Evolutionary conservation across 2,329 filamentous ascomycete species (phyloP).

Genomic region (Claviceps africana): DNA sequence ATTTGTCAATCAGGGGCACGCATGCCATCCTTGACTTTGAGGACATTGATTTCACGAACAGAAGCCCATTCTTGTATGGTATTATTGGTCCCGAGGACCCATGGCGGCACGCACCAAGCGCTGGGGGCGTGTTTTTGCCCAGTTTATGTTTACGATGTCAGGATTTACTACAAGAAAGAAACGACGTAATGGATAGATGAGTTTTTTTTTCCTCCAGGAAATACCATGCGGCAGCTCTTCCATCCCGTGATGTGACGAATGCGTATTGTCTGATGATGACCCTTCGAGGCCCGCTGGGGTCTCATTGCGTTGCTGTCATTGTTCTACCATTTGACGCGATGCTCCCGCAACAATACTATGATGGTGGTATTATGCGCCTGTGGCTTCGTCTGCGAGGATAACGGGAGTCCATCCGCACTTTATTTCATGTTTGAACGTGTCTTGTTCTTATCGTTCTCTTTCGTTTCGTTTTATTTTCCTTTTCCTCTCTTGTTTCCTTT

Average conservation of each 20-base stretch:
- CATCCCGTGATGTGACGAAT: not conserved
- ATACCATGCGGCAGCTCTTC: too few relatives aligned
- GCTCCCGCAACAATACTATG: not conserved
- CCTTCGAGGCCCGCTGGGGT: too few relatives aligned
- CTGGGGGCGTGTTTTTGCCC: constrained; percentile 5
- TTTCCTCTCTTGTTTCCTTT: not conserved
- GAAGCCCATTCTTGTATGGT: not conserved
- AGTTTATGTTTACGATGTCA: not conserved
- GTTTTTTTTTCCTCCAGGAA: too few relatives aligned
- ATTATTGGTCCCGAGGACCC: not conserved
- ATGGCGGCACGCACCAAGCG: constrained; percentile 9
- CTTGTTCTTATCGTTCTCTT: not conserved
- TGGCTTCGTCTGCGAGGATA: too few relatives aligned
- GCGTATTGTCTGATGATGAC: too few relatives aligned
- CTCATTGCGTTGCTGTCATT: too few relatives aligned
- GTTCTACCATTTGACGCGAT: too few relatives aligned
- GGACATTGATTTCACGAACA: not conserved
- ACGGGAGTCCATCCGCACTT: too few relatives aligned
- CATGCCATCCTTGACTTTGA: not conserved
- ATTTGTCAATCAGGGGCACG: not conserved
- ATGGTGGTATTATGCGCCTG: not conserved
- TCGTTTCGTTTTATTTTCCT: not conserved
- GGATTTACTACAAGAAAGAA: not conserved
- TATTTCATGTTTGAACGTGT: too few relatives aligned
- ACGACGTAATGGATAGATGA: too few relatives aligned